Base-by-base conservation (phyloP, 805 yeast species). In the Saccharomyces mikatae region DNA sequence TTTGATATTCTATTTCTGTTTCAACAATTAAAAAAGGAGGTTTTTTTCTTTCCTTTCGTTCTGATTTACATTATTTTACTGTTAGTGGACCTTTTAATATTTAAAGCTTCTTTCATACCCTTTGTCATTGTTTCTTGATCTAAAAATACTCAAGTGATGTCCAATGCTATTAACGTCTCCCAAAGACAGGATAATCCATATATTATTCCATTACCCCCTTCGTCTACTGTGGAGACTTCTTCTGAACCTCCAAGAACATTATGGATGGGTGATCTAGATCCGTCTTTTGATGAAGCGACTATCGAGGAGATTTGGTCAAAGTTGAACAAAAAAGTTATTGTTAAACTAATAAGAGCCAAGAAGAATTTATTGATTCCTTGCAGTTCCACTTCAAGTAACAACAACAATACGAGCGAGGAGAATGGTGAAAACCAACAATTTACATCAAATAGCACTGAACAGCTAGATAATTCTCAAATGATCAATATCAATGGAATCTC, bases 221-320 rank as follows among this genome's bases (percentile, higher is more conserved):
- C 73, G 46, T 75, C 76, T 47, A 77, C 80, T 2, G 74, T 80
- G 2, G 76, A 78, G 48, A 73, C 78, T 1, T 71, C 78, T 1
- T 61, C 68, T 6, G 74, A 75, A 13, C 76, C 79, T 14, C 89
- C 95, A 27, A 76, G 86, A 56, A 87, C 95, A 1, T 71, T 87
- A 31, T 87, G 95, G 95, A 87, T 87, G 95, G 95, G 95, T 10
- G 94, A 87, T 68, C 73, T 87, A 60, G 92, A 87, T 64, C 89
- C 92, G 1, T 81, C 86, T 80, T 80, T 86, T 63, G 89, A 84
- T 64, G 94, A 86, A 65, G 74, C 71, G 3, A 80, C 81, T 26
- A 73, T 81, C 14, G 74, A 76, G 50, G 72, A 81, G 48, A 74
- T 88, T 68, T 86, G 90, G 89, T 74, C 74, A 30, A 71, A 78